A percentile compares a stretch with the other conserved stretches of the same genome.
phyloP scores from a whole-genome alignment of 139 green algal genomes.

The Choricystis sp. region DNA sequence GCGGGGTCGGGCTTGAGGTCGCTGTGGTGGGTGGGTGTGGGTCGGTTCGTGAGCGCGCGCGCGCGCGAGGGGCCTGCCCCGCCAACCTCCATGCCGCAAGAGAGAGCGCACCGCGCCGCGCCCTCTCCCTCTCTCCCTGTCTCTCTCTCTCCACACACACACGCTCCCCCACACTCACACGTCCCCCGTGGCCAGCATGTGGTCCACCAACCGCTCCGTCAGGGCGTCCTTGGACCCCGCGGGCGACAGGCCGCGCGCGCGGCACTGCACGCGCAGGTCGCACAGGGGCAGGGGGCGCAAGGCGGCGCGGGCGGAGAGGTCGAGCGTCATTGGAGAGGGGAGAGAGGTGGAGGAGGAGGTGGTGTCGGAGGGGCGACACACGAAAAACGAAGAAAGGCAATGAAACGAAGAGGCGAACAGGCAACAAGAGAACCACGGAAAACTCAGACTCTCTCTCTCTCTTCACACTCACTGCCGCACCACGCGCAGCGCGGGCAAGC shows the following conservation, averaged over 20 bases:
- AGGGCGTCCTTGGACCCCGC: conserved; percentile 46
- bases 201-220: conserved; percentile 34
- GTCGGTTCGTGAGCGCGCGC: neutral
- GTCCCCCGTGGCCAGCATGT: conserved; percentile 44
- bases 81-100: too few relatives aligned
- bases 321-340: neutral
- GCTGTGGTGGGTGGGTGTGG: neutral
- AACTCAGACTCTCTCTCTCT: too few relatives aligned
- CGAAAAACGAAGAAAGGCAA: neutral
- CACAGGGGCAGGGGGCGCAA: conserved; percentile 26
- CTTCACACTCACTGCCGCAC: too few relatives aligned
- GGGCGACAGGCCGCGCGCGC: conserved; percentile 37
- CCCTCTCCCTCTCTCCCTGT: neutral
- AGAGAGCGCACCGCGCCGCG: neutral
- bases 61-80: neutral
- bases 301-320: neutral
- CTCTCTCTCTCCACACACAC: neutral
- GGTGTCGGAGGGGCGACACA: neutral
- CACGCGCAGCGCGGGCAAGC: too few relatives aligned
- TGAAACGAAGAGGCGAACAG: neutral
- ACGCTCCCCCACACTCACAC: too few relatives aligned
- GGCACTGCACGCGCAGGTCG: conserved; percentile 47
- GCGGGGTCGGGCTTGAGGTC: conserved; percentile 9
- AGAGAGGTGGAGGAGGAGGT: neutral
- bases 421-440: too few relatives aligned